A percentile compares a stretch with the other conserved stretches of the same genome.
These are phyloP conservation scores for Trichoderma sp. DNA, from an alignment of 2,329 filamentous ascomycete genomes.

Conservation along the genomic window DNA sequence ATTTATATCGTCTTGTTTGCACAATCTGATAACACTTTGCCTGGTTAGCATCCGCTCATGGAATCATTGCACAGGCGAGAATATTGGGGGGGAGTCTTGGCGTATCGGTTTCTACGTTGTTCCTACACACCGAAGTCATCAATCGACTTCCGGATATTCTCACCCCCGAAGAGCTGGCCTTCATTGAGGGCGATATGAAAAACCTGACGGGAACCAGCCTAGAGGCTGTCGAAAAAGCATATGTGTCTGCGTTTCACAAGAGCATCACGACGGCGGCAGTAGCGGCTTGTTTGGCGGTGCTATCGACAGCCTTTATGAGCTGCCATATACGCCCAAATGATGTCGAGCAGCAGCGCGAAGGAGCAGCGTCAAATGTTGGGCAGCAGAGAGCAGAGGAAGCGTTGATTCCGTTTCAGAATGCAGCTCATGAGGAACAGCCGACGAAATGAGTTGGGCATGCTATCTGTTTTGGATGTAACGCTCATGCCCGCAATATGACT, in stretches of 20 bases:
- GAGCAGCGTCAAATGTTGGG: slow-evolving; percentile 21
- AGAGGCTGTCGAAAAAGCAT: slow-evolving; percentile 36
- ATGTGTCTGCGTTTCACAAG: slow-evolving; percentile 43
- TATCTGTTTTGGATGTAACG: background rate
- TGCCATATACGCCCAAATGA: slow-evolving; percentile 32
- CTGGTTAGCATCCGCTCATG: slow-evolving; percentile 47
- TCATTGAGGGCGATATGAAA: slow-evolving; percentile 24
- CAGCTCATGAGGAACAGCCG: background rate
- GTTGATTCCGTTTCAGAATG: background rate
- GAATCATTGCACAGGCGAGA: slow-evolving; percentile 49
- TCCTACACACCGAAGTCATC: slow-evolving; percentile 36
- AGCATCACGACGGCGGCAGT: slow-evolving; percentile 47
- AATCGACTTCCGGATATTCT: slow-evolving; percentile 30
- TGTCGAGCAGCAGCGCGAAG: slow-evolving; percentile 25
- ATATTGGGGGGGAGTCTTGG: slow-evolving; percentile 54
- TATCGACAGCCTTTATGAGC: slow-evolving; percentile 38
- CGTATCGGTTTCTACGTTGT: slow-evolving; percentile 50
- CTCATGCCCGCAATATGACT: background rate
- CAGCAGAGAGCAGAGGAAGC: background rate
- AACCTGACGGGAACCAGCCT: slow-evolving; percentile 31
- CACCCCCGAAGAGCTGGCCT: slow-evolving; percentile 29
- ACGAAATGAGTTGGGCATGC: background rate
- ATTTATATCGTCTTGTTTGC: slow-evolving; percentile 20
- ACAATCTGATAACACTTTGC: background rate
- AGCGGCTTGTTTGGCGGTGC: slow-evolving; percentile 39